These are phyloP conservation scores for Cladosporium colombiae DNA, from an alignment of 2,329 filamentous ascomycete species.

Conservation along the genomic window DNA sequence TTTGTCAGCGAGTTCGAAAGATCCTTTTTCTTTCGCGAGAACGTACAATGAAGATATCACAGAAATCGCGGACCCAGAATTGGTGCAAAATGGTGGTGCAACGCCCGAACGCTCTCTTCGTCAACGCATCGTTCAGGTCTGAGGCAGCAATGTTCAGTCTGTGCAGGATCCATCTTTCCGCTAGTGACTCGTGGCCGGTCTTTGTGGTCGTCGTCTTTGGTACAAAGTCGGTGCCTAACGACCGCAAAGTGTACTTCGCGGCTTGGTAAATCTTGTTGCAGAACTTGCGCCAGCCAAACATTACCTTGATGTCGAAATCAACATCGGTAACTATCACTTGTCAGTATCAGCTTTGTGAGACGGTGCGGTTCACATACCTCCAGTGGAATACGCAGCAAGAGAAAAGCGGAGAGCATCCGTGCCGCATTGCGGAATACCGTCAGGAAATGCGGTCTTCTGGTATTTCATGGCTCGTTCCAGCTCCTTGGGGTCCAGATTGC, in stretches of 20 bases:
- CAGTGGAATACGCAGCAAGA: constrained; percentile 82
- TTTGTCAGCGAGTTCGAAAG: constrained; percentile 49
- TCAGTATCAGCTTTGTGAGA: constrained; percentile 85
- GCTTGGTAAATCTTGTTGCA: constrained; percentile 98
- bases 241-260: constrained; percentile 87
- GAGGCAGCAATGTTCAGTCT: constrained; percentile 74
- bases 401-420: constrained; percentile 90
- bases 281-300: constrained; percentile 90
- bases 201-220: constrained; percentile 56
- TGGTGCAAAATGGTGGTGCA: constrained; percentile 81
- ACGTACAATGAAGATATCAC: constrained; percentile 72
- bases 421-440: constrained; percentile 94
- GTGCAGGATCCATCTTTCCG: constrained; percentile 74
- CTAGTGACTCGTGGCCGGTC: constrained; percentile 63
- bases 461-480: constrained; percentile 86
- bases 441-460: constrained; percentile 89
- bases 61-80: constrained; percentile 77
- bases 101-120: constrained; percentile 57
- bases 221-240: constrained; percentile 65
- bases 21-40: constrained; percentile 68
- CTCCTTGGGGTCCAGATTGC: constrained; percentile 83
- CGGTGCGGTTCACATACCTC: constrained; percentile 67
- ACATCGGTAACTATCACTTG: constrained; percentile 63
- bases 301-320: constrained; percentile 86
- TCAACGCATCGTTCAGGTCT: constrained; percentile 67